Conservation (phyloP, 495 filamentous ascomycete species). For the Neurospora cerealis region DNA sequence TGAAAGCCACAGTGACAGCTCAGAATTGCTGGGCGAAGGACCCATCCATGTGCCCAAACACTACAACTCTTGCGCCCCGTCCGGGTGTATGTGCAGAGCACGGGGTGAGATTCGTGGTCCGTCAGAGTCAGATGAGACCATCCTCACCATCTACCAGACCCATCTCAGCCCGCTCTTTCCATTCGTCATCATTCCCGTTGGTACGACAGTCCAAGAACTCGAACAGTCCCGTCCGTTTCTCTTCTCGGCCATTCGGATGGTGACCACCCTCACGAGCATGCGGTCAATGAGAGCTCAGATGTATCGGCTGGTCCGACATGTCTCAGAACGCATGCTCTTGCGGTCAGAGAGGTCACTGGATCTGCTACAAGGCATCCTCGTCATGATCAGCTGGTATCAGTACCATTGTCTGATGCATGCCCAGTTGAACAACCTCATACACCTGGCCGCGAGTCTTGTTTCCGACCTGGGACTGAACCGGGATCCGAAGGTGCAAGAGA, state of each 20-base stretch:
- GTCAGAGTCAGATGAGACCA: conserved; percentile 22
- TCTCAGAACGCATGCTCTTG: conserved; percentile 35
- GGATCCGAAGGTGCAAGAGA: conserved; percentile 18
- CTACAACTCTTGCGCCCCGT: conserved; percentile 17
- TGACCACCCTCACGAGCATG: conserved; percentile 28
- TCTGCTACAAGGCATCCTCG: conserved; percentile 36
- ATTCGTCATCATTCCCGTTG: conserved; percentile 26
- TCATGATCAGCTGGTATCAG: conserved; percentile 37
- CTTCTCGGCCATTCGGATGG: conserved; percentile 26
- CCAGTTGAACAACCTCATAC: conserved; percentile 35
- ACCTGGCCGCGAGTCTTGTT: conserved; percentile 33
- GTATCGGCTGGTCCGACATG: conserved; percentile 26
- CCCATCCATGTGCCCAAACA: conserved; percentile 6
- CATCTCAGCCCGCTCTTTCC: conserved; percentile 27
- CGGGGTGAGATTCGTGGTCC: conserved; percentile 10
- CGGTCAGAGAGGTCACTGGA: conserved; percentile 38
- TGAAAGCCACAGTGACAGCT: not conserved
- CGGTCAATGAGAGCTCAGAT: conserved; percentile 29
- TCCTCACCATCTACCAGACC: conserved; percentile 24
- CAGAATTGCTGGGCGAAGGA: not conserved
- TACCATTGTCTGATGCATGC: conserved; percentile 31
- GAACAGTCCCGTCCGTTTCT: conserved; percentile 21
- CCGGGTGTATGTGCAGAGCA: conserved; percentile 15
- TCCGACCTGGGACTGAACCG: conserved; percentile 36
- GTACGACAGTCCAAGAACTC: conserved; percentile 13